Percentiles rank a stretch among this genome's conserved stretches.
These are phyloP conservation scores for Basipetospora chlamydospora DNA, from an alignment of 2,329 filamentous ascomycete genomes.

Conservation along the genomic window DNA sequence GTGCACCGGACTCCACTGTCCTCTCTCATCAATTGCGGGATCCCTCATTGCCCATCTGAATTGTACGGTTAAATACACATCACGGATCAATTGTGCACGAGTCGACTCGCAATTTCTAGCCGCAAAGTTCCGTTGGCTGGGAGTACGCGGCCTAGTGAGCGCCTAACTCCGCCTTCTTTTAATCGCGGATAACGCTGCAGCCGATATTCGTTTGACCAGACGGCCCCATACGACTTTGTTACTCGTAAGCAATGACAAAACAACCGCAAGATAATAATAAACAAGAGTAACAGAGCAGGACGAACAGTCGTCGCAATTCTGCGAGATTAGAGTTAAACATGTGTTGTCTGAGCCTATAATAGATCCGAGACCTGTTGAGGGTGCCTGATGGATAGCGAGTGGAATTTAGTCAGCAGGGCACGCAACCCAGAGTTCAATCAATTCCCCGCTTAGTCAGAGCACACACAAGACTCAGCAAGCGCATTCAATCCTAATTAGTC, in stretches of 20 bases:
- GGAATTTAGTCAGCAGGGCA: too few relatives aligned
- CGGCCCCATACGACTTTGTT: background rate
- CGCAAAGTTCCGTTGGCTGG: background rate
- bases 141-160: background rate
- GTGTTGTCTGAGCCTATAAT: background rate
- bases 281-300: background rate
- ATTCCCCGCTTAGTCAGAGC: too few relatives aligned
- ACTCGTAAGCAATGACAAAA: background rate
- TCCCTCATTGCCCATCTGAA: background rate
- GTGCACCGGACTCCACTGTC: background rate
- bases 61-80: background rate
- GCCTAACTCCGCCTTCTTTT: background rate
- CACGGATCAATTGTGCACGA: too few relatives aligned
- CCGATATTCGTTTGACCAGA: background rate
- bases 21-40: too few relatives aligned
- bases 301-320: too few relatives aligned
- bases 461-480: too few relatives aligned
- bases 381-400: too few relatives aligned
- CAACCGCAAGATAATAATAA: background rate
- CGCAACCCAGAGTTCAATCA: too few relatives aligned
- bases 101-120: background rate
- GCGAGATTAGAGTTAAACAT: too few relatives aligned
- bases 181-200: background rate
- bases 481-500: too few relatives aligned
- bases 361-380: background rate